phyloP scores from a whole-genome alignment of 257 asterid species.

The Nicotiana knightiana region DNA sequence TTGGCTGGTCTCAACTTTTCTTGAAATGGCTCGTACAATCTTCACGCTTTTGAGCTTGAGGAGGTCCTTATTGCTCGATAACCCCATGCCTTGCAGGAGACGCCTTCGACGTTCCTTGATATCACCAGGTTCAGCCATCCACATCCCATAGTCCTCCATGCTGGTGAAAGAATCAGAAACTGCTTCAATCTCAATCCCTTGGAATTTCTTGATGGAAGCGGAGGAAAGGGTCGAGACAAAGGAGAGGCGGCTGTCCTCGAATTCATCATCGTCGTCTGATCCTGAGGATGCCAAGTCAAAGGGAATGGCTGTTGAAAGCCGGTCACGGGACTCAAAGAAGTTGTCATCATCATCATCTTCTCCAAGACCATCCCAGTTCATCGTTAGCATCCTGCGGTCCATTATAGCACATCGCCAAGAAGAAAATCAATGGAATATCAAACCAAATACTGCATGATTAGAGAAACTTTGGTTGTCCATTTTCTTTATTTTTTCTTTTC shows the following conservation, averaged over 20 bases:
- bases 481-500: not conserved
- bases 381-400: slow-evolving; percentile 73
- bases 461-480: not conserved
- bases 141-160: slow-evolving; percentile 54
- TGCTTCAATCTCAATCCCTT: slow-evolving; percentile 15
- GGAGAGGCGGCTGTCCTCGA: slow-evolving; percentile 77
- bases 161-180: slow-evolving; percentile 16
- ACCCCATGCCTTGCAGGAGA: slow-evolving; percentile 85
- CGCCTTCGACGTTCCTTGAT: slow-evolving; percentile 73
- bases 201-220: slow-evolving; percentile 27
- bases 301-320: slow-evolving; percentile 56
- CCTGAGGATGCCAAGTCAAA: slow-evolving; percentile 46
- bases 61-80: slow-evolving; percentile 66
- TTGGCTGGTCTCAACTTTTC: slow-evolving; percentile 8
- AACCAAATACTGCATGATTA: not conserved
- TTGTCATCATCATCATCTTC: slow-evolving; percentile 70
- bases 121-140: slow-evolving; percentile 94
- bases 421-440: not conserved
- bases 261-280: slow-evolving; percentile 51
- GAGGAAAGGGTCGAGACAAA: slow-evolving; percentile 55
- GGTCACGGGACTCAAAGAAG: slow-evolving; percentile 58
- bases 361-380: slow-evolving; percentile 79
- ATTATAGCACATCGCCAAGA: slow-evolving; percentile 32
- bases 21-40: slow-evolving; percentile 31
- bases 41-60: slow-evolving; percentile 46